These are phyloP conservation scores for Penicillium sp. DNA, from an alignment of 2,329 filamentous ascomycete species.

Conservation along the genomic window DNA sequence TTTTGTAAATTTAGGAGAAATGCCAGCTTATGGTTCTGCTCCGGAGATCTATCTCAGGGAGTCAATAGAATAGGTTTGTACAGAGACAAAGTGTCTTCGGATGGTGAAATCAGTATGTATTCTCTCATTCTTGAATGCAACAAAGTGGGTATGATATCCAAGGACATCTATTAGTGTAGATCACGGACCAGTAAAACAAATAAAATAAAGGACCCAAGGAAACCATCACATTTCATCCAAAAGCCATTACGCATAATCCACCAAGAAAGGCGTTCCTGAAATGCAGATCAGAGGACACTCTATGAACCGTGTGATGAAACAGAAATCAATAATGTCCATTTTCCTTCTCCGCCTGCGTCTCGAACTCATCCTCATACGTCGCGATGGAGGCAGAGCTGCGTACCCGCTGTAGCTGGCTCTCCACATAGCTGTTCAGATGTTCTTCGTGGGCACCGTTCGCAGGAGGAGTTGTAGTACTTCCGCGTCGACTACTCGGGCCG, in stretches of 20 bases:
- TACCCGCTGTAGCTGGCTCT: constrained; percentile 73
- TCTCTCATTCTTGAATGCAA: constrained; percentile 4
- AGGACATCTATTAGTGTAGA: constrained; percentile 7
- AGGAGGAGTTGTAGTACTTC: constrained; percentile 27
- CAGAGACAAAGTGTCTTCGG: too few species aligned
- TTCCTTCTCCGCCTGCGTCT: constrained; percentile 52
- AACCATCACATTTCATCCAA: too few species aligned
- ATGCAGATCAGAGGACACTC: too few species aligned
- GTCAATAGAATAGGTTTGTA: too few species aligned
- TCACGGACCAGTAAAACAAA: constrained; percentile 2
- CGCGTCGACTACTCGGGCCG: constrained; percentile 38
- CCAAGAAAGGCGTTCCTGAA: too few species aligned
- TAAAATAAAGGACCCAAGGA: not conserved
- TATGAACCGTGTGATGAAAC: not conserved
- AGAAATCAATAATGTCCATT: constrained; percentile 22
- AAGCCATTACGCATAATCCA: too few species aligned
- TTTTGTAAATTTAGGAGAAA: not conserved
- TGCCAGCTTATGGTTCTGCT: too few species aligned
- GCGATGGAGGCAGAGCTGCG: constrained; percentile 55
- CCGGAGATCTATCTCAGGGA: not conserved
- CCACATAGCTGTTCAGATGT: constrained; percentile 78
- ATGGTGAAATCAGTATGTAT: constrained; percentile 8
- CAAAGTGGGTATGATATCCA: constrained; percentile 2
- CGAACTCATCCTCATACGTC: constrained; percentile 61
- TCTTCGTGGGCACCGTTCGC: constrained; percentile 51